Percentiles rank a stretch among this genome's conserved stretches.
These are phyloP conservation scores for Amanita pallidorosea DNA, from an alignment of 768 basidiomycete species.

Conservation along the genomic window DNA sequence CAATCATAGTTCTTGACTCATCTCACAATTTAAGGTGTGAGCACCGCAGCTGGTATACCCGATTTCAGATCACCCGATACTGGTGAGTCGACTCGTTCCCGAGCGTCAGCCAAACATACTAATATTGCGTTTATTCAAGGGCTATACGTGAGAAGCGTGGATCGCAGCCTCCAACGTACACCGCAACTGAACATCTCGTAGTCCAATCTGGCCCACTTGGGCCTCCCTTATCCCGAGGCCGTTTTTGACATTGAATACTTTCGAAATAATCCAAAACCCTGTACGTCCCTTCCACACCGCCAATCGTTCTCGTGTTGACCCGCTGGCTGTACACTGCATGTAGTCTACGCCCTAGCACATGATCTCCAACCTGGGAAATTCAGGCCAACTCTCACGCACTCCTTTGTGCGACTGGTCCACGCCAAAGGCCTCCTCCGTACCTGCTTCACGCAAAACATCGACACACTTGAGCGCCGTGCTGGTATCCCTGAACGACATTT, in stretches of 20 bases:
- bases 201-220: constrained; percentile 69
- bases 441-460: constrained; percentile 89
- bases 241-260: constrained; percentile 92
- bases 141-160: constrained; percentile 34
- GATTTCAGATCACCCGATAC: constrained; percentile 86
- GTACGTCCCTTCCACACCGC: constrained; percentile 28
- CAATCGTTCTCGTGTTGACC: background rate
- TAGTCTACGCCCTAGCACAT: constrained; percentile 85
- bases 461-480: constrained; percentile 81
- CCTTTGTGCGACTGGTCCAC: constrained; percentile 79
- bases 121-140: constrained; percentile 19
- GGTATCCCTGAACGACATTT: constrained; percentile 67
- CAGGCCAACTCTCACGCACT: constrained; percentile 82
- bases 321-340: background rate
- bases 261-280: constrained; percentile 66
- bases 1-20: background rate
- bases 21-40: constrained; percentile 39
- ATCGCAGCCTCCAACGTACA: background rate
- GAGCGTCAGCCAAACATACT: background rate
- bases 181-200: constrained; percentile 15
- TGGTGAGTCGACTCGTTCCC: constrained; percentile 26
- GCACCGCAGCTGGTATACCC: constrained; percentile 76
- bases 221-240: constrained; percentile 87
- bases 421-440: constrained; percentile 56
- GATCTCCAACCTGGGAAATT: constrained; percentile 89